These are phyloP conservation scores for Trypanosoma lewisi DNA, from an alignment of 208 protist species.

Conservation along the genomic window DNA sequence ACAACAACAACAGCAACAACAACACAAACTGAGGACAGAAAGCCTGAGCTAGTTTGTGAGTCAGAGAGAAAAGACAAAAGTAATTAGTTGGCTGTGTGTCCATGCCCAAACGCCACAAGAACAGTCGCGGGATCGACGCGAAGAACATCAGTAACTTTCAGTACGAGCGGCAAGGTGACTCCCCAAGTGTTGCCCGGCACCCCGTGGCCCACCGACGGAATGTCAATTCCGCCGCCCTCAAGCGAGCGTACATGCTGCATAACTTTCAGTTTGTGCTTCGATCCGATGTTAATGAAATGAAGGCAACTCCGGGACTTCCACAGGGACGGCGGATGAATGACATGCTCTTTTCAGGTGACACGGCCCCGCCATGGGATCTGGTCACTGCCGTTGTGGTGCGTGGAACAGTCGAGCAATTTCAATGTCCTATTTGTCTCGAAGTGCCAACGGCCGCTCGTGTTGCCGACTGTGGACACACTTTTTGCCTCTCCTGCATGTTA, in stretches of 20 bases:
- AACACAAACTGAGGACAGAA: no score
- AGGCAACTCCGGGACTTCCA: conserved; percentile 26
- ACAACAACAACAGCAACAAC: background rate
- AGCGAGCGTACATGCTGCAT: conserved; percentile 81
- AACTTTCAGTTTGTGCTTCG: conserved; percentile 89
- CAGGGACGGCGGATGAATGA: conserved; percentile 64
- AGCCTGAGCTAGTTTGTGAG: no score
- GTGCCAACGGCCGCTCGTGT: conserved; percentile 65
- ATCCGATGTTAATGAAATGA: conserved; percentile 47
- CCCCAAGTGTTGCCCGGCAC: conserved; percentile 4
- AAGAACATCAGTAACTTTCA: conserved; percentile 28
- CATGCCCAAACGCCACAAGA: conserved; percentile 26
- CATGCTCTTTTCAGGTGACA: conserved; percentile 50
- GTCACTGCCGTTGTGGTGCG: conserved; percentile 84
- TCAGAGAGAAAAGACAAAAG: background rate
- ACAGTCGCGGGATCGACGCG: conserved; percentile 21
- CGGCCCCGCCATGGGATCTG: conserved; percentile 67
- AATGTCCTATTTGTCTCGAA: conserved; percentile 86
- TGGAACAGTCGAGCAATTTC: conserved; percentile 60
- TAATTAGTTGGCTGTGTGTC: background rate
- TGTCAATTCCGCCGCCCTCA: conserved; percentile 48
- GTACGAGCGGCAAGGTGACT: conserved; percentile 13
- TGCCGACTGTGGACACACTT: conserved; percentile 84
- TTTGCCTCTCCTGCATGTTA: conserved; percentile 77
- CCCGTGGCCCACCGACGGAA: background rate